Evolutionary conservation across 768 basidiomycete species (phyloP).

Genomic region (Auriculariales sp.): DNA sequence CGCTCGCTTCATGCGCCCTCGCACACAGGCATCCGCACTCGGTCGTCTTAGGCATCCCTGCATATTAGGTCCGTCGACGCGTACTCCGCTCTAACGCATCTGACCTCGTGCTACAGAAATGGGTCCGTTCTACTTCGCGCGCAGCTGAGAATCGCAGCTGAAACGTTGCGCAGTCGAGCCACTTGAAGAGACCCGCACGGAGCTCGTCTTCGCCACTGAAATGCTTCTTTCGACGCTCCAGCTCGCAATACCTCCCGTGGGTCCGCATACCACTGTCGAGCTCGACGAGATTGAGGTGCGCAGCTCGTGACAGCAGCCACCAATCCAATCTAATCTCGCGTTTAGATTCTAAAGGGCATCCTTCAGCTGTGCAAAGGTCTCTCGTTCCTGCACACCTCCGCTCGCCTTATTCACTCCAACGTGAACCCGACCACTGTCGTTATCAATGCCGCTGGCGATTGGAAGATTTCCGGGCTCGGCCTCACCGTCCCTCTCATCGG

Average conservation of each 20-base stretch:
- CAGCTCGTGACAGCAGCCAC: constrained; percentile 4
- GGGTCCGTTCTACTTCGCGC: constrained; percentile 2
- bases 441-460: constrained; percentile 88
- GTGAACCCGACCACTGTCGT: constrained; percentile 75
- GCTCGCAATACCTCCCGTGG: constrained; percentile 54
- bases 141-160: constrained; percentile 49
- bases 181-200: constrained; percentile 78
- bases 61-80: constrained; percentile 48
- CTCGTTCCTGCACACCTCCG: constrained; percentile 82
- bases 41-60: constrained; percentile 84
- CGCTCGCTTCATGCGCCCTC: constrained; percentile 1
- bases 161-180: constrained; percentile 53
- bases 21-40: constrained; percentile 68
- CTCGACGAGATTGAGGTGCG: constrained; percentile 90
- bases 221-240: constrained; percentile 72
- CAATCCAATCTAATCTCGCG: not conserved
- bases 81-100: constrained; percentile 1
- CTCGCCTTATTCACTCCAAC: constrained; percentile 85
- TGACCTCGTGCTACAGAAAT: constrained; percentile 7
- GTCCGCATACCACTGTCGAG: constrained; percentile 49
- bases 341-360: constrained; percentile 88
- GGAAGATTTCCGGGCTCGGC: constrained; percentile 90
- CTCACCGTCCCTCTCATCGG: constrained; percentile 64
- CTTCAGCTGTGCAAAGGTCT: constrained; percentile 85
- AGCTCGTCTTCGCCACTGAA: constrained; percentile 89